Evolutionary conservation across 495 filamentous ascomycete genomes (phyloP).

Genomic region (Xylaria sp.): DNA sequence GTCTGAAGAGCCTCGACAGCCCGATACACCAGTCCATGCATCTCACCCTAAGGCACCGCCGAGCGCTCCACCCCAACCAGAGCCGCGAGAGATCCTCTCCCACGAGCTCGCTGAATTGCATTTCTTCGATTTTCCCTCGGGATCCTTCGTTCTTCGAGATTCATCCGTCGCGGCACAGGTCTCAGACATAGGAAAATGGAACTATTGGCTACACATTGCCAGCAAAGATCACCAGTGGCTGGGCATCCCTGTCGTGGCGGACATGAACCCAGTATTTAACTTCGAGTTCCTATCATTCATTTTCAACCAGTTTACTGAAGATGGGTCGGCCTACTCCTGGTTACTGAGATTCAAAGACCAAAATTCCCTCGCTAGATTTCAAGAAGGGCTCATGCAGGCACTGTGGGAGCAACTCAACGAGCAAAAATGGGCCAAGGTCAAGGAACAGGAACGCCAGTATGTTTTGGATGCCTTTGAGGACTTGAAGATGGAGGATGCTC

Average conservation of each 20-base stretch:
- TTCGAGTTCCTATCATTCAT: conserved; percentile 98
- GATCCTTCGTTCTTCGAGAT: conserved; percentile 85
- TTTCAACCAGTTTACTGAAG: conserved; percentile 91
- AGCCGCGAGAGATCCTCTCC: conserved; percentile 72
- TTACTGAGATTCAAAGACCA: conserved; percentile 89
- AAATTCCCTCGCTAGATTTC: conserved; percentile 81
- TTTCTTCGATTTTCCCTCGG: conserved; percentile 86
- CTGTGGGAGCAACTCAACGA: conserved; percentile 98
- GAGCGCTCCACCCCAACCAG: conserved; percentile 65
- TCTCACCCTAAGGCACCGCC: conserved; percentile 50
- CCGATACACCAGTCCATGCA: conserved; percentile 24
- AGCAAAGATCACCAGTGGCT: conserved; percentile 84
- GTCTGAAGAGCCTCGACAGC: conserved; percentile 26
- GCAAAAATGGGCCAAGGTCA: conserved; percentile 90
- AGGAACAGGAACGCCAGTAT: conserved; percentile 91
- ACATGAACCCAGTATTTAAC: conserved; percentile 98
- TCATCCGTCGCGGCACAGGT: conserved; percentile 75
- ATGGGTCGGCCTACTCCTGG: conserved; percentile 95
- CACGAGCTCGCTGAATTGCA: conserved; percentile 85
- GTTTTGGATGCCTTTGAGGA: conserved; percentile 96
- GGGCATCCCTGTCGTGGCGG: conserved; percentile 80
- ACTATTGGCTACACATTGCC: conserved; percentile 93
- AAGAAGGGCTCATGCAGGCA: conserved; percentile 92
- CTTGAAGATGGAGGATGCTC: conserved; percentile 84
- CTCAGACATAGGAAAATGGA: conserved; percentile 86